Evolutionary conservation across 345 rosid species (phyloP), one percentile per base, ranked within the genome.

Genomic region (Fremontodendron californicum): DNA sequence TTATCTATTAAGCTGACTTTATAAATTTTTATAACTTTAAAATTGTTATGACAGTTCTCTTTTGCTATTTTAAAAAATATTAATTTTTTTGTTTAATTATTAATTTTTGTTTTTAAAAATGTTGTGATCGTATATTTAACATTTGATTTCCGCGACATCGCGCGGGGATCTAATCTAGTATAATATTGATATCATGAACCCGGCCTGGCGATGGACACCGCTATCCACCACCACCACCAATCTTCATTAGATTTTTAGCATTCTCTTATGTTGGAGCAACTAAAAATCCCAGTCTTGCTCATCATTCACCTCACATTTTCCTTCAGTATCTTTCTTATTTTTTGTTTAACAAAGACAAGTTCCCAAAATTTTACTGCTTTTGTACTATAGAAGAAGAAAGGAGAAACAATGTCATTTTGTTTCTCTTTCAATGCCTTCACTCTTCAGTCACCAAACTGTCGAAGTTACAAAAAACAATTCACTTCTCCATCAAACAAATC

Each of bases 391-490:
- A 62, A 40, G 67, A 74, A 58, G 46, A 51, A 16, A 16, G 42
- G 21, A 21, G 68, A 43, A 75, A 79, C 29, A 19, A 85, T 87
- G 89, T 82, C 96, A 5, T 81, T 86, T 78, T 85, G 86, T 76
- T 77, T 86, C 51, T 89, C 90, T 61, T 81, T 76, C 79, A 90
- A 81, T 79, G 81, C 83, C 19, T 75, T 85, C 75, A 55, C 79
- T 23, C 70, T 81, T 25, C 79, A 75, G 62, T 80, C 90, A 55
- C 86, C 82, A 9, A 82, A 62, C 51, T 72, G 71, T 25, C 79
- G 68, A 75, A 85, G 63, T 66, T 43, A 37, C 74, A 84, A 84
- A 89, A 31, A 82, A 55, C 84, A 52, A 3, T 60, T 74, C 72
- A 69, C 76, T 37, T 82, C 84, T 79, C 81, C 85, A 72, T 87